Evolutionary conservation across 306 rosid species (phyloP).

Genomic region (Castanopsis chinensis): DNA sequence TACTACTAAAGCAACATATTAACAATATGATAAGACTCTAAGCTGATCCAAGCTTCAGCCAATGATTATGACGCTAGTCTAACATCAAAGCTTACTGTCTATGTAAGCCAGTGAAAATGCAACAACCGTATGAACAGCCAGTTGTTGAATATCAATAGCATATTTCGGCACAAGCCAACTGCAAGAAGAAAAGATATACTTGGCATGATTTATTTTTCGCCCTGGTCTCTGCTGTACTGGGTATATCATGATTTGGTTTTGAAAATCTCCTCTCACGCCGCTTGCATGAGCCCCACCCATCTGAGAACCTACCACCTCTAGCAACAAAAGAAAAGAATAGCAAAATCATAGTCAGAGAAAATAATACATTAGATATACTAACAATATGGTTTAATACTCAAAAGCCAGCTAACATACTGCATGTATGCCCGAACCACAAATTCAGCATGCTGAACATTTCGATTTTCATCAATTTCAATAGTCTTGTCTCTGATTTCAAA

Average conservation of each 20-base stretch:
- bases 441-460: slow-evolving; percentile 87
- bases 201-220: slow-evolving; percentile 94
- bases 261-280: slow-evolving; percentile 81
- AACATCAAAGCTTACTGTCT: slow-evolving; percentile 1
- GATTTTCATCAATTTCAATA: slow-evolving; percentile 81
- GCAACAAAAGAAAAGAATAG: slow-evolving; percentile 1
- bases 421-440: slow-evolving; percentile 87
- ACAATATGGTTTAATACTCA: slow-evolving; percentile 17
- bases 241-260: slow-evolving; percentile 89
- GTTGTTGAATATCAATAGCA: slow-evolving; percentile 3
- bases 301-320: slow-evolving; percentile 95
- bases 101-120: slow-evolving; percentile 4
- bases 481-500: slow-evolving; percentile 78
- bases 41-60: background rate
- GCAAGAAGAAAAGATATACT: slow-evolving; percentile 36
- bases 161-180: background rate
- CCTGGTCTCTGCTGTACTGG: slow-evolving; percentile 95
- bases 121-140: background rate
- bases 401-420: slow-evolving; percentile 66
- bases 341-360: background rate
- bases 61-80: background rate
- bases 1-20: background rate
- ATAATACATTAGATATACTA: slow-evolving; percentile 6
- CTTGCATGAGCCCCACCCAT: slow-evolving; percentile 98
- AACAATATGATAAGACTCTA: background rate